Base-by-base conservation (phyloP, 2,329 filamentous ascomycete species). In the Aureobasidium melanogenum region DNA sequence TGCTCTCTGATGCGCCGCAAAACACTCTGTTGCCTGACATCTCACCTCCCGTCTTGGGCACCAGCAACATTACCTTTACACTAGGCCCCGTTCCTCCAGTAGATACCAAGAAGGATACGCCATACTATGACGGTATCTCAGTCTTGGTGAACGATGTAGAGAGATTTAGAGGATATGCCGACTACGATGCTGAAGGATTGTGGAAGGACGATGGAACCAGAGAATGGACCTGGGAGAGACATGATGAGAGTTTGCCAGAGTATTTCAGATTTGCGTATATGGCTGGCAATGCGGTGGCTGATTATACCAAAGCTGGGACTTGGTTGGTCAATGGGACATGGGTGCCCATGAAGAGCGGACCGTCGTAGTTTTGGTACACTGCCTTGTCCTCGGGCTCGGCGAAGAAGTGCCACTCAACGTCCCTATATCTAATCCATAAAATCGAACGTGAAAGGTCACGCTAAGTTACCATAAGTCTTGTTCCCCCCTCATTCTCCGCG, bases 121-220 rank as follows among this genome's bases (percentile, higher is more conserved):
- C 46, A 1, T 64, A 57, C 7, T 90, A 85, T 66, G 88, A 93
- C 67, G 90, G 89, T 14, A 81, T 95, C 63, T 90, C 87, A 69
- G 81, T 94, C 17, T 77, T 95, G 0, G 88, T 95, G 65, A 94
- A 95, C 69, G 90, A 95, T 67, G 90, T 95, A 0, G 90, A 95
- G 73, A 79, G 89, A 22, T 91, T 87, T 71, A 78, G 87, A n/a
- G 82, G 82, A 6, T 93, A 87, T 72, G 44, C 32, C 12, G 64
- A 66, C 24, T 58, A 52, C 14, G 60, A 59, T 28, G 69, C 77
- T 22, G 87, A 88, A 64, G 81, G 80, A 48, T 81, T 85, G 38
- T 69, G 71, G 39, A 69, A 67, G 52, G 77, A 79, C 41, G 58
- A 65, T 38, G 64, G 64, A 10, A 69, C 67, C 26, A 68, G 68